Conservation (phyloP, 257 asterid genomes). For the Solanum tarapatanum region DNA sequence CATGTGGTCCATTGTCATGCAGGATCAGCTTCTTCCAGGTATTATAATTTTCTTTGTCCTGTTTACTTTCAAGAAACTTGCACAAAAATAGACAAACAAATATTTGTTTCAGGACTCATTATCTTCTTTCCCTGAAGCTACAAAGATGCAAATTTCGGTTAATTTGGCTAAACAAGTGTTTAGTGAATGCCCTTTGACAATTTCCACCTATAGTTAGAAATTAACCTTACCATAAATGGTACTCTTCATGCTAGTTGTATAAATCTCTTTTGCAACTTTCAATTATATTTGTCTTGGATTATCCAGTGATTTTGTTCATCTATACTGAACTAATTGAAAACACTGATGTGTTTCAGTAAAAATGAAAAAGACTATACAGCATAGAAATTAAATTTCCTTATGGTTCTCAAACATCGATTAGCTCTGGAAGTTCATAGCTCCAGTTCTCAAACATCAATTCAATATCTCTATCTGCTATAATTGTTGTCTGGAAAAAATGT, state of each 20-base stretch:
- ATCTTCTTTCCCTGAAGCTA: not conserved
- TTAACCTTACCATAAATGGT: not conserved
- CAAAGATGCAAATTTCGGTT: not conserved
- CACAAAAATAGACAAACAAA: not conserved
- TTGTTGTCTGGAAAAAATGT: not conserved
- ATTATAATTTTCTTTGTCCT: not conserved
- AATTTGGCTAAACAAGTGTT: not conserved
- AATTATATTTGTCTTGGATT: not conserved
- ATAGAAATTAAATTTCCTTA: not conserved
- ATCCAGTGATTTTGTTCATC: not conserved
- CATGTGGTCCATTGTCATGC: slow-evolving; percentile 19
- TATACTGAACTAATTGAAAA: not conserved
- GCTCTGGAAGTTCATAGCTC: not conserved
- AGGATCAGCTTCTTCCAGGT: slow-evolving; percentile 86
- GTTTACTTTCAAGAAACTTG: not conserved
- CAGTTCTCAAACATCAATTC: not conserved
- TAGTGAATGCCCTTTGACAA: not conserved
- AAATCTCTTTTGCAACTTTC: not conserved
- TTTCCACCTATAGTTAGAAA: not conserved
- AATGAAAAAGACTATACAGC: not conserved
- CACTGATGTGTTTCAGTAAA: not conserved
- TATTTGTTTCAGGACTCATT: not conserved
- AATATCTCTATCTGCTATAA: not conserved
- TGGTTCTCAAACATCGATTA: not conserved
- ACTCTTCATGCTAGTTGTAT: not conserved